Conservation (phyloP, 2,329 filamentous ascomycete genomes). For the Westerdykella sp. region DNA sequence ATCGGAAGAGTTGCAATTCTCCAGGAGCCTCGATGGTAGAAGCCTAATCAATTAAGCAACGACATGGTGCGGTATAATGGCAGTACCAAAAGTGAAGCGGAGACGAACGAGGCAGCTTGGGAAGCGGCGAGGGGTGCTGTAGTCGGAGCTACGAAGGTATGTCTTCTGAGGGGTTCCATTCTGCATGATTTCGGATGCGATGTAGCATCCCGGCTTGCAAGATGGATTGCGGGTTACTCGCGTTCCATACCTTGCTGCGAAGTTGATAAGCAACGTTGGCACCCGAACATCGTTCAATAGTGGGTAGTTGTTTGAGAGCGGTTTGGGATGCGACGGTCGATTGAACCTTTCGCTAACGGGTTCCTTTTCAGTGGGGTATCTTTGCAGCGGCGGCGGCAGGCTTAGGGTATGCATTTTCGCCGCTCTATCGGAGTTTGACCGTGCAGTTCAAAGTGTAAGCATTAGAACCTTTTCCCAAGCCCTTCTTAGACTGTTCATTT, state of each 20-base stretch:
- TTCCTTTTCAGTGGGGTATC: constrained; percentile 55
- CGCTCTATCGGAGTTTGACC: constrained; percentile 58
- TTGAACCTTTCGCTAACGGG: neutral
- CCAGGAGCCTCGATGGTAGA: no score
- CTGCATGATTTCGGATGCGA: neutral
- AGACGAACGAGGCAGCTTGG: constrained; percentile 65
- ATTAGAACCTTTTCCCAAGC: no score
- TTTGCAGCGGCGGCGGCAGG: constrained; percentile 57
- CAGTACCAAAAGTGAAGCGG: constrained; percentile 54
- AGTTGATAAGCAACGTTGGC: neutral
- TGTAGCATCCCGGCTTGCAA: neutral
- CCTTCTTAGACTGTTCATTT: neutral
- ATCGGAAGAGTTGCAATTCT: no score
- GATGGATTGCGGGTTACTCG: neutral
- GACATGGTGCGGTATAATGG: constrained; percentile 47
- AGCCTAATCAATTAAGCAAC: no score
- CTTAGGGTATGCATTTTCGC: constrained; percentile 58
- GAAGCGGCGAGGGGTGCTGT: constrained; percentile 63
- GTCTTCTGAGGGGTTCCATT: constrained; percentile 1
- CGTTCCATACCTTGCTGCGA: no score
- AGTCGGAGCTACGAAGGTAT: constrained; percentile 58
- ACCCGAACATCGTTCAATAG: neutral
- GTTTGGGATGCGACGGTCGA: neutral
- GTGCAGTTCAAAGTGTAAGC: constrained; percentile 32
- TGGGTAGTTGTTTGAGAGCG: neutral